phyloP scores from a whole-genome alignment of 345 rosid species.

The Brassica carinata region DNA sequence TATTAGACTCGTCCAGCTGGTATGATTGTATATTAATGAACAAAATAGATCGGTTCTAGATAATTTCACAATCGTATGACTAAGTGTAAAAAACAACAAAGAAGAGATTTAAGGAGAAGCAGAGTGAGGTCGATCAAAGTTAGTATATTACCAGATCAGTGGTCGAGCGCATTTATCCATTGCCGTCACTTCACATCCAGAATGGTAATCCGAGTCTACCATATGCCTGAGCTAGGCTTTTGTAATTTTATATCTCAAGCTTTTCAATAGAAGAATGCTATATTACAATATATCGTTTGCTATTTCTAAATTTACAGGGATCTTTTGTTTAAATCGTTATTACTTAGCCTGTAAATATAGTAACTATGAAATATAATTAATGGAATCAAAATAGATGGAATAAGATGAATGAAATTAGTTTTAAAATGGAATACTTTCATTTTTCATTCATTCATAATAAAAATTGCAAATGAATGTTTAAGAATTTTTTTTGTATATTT shows the following conservation, averaged over 20 bases:
- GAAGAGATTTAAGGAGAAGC: conserved; percentile 43
- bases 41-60: neutral
- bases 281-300: neutral
- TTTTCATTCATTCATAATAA: too few species aligned
- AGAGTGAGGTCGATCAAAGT: conserved; percentile 64
- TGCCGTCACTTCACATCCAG: neutral
- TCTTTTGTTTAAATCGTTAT: neutral
- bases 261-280: neutral
- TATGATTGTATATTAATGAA: neutral
- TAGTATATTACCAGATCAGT: neutral
- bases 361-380: too few species aligned
- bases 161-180: neutral
- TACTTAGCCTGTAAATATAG: too few species aligned
- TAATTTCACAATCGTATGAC: neutral
- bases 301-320: neutral
- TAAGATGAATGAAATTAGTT: too few species aligned
- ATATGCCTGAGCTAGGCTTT: neutral
- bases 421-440: too few species aligned
- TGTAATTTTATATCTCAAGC: neutral
- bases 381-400: too few species aligned
- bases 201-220: neutral
- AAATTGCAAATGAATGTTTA: too few species aligned
- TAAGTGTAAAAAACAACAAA: neutral
- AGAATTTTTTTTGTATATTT: too few species aligned
- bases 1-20: neutral